phyloP scores from a whole-genome alignment of 2,329 filamentous ascomycete species.

The Aphanocladium album region DNA sequence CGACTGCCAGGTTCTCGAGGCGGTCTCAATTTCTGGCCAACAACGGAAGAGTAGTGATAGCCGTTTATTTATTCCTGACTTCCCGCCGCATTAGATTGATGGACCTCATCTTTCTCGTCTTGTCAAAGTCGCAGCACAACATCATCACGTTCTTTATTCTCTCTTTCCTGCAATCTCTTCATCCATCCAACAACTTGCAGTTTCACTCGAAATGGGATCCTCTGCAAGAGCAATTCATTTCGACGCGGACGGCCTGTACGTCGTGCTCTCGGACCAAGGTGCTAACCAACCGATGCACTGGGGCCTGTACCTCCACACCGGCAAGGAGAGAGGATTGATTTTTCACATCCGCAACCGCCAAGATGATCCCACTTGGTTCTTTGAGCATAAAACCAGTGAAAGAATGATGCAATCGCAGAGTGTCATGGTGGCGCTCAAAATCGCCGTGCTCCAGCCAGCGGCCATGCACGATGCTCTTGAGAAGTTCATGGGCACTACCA shows the following conservation, averaged over 20 bases:
- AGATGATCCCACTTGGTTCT: not conserved
- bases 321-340: not conserved
- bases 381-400: not conserved
- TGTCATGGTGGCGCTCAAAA: not conserved
- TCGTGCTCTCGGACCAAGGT: not conserved
- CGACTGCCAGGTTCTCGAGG: too few species aligned
- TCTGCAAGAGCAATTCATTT: too few species aligned
- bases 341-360: not conserved
- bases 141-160: too few species aligned
- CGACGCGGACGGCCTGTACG: not conserved
- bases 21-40: too few species aligned
- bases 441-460: not conserved
- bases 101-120: too few species aligned
- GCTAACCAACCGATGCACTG: not conserved
- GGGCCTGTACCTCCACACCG: not conserved
- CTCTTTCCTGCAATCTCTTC: too few species aligned
- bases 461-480: not conserved
- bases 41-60: too few species aligned
- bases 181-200: too few species aligned
- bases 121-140: too few species aligned
- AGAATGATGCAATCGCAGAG: not conserved
- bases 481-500: not conserved
- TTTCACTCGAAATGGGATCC: too few species aligned
- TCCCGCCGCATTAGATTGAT: too few species aligned
- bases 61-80: too few species aligned